These are phyloP conservation scores for Clitopilus passeckerianus DNA, from an alignment of 768 basidiomycete species.

Conservation along the genomic window DNA sequence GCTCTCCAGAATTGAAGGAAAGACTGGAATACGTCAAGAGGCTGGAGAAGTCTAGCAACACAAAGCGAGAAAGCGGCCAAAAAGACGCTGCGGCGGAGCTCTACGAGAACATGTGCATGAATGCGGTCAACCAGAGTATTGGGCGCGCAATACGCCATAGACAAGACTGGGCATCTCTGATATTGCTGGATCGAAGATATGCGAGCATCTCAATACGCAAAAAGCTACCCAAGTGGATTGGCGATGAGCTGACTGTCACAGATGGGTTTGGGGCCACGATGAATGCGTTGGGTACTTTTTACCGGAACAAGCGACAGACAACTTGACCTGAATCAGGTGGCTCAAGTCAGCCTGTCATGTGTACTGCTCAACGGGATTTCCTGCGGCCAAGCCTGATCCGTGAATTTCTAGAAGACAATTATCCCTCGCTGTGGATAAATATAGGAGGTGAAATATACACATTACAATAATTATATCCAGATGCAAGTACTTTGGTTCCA, in stretches of 20 bases:
- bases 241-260: conserved; percentile 48
- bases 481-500: too few relatives aligned
- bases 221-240: conserved; percentile 94
- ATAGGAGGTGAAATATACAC: background rate
- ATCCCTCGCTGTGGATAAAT: too few relatives aligned
- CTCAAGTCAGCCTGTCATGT: too few relatives aligned
- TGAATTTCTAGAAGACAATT: too few relatives aligned
- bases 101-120: conserved; percentile 90
- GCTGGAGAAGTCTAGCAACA: conserved; percentile 30
- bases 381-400: too few relatives aligned
- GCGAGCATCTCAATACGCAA: conserved; percentile 55
- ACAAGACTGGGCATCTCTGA: conserved; percentile 86
- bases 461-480: background rate
- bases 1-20: conserved; percentile 88
- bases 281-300: conserved; percentile 65
- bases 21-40: conserved; percentile 84
- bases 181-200: conserved; percentile 86
- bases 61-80: conserved; percentile 25
- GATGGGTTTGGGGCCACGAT: conserved; percentile 71
- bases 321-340: too few relatives aligned
- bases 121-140: conserved; percentile 95
- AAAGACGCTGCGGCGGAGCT: conserved; percentile 76
- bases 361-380: too few relatives aligned
- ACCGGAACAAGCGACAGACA: conserved; percentile 41
- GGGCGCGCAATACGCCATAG: conserved; percentile 92